Percentiles rank a stretch among this genome's conserved stretches.
Conservation (phyloP, 345 rosid species). For the Isatis tinctoria region DNA sequence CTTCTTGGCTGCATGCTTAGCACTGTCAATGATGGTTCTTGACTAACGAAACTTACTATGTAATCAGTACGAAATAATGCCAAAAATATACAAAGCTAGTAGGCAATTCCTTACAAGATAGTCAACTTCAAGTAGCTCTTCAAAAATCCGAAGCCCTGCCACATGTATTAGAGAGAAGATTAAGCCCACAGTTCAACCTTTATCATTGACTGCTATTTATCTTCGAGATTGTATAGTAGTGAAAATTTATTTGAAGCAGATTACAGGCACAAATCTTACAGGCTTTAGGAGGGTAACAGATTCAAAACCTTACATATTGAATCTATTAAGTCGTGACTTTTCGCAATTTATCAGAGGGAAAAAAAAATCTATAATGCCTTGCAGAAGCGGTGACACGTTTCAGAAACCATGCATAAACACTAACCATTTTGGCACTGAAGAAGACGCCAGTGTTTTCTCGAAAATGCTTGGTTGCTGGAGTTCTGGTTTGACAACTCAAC, state of each 20-base stretch:
- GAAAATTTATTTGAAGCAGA: background rate
- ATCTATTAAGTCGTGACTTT: background rate
- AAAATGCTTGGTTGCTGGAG: conserved; percentile 83
- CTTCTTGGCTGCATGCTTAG: conserved; percentile 84
- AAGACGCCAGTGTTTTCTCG: conserved; percentile 98
- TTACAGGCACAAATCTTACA: background rate
- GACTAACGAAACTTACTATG: conserved; percentile 17
- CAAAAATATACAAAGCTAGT: conserved; percentile 19
- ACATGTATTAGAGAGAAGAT: conserved; percentile 15
- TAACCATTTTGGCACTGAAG: conserved; percentile 98
- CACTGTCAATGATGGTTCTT: conserved; percentile 22
- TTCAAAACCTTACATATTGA: background rate
- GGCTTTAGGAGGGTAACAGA: background rate
- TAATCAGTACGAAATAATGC: conserved; percentile 9
- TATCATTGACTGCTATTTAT: background rate
- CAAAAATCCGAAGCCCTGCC: conserved; percentile 98
- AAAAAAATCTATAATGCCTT: background rate
- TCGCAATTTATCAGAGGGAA: background rate
- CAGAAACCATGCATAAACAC: conserved; percentile 11
- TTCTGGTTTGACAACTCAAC: conserved; percentile 69
- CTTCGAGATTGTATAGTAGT: background rate
- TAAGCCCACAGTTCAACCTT: background rate
- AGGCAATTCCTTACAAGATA: conserved; percentile 68
- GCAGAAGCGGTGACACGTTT: background rate
- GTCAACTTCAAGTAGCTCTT: conserved; percentile 98